Conservation (phyloP, 2,329 filamentous ascomycete species). For the Phyllosticta paracitricarpa region DNA sequence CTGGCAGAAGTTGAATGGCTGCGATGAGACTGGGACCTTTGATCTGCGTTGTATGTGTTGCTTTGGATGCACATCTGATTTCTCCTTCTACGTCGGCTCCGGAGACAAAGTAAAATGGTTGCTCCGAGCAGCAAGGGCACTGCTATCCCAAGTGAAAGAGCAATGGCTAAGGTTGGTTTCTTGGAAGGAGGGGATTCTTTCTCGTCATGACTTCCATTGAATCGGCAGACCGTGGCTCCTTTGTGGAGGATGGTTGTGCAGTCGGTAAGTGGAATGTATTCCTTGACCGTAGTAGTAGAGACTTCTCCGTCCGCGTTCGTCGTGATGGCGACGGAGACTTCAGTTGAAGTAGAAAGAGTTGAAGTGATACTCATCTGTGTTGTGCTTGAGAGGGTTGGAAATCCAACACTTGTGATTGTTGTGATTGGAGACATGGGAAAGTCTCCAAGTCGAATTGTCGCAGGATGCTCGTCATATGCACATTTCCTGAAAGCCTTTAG, state of each 20-base stretch:
- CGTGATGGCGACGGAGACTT: neutral
- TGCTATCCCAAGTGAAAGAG: neutral
- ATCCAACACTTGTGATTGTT: neutral
- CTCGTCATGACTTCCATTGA: neutral
- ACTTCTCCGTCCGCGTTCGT: neutral
- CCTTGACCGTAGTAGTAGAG: neutral
- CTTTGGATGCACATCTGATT: neutral
- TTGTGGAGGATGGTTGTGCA: too few relatives aligned
- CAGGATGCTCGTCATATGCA: neutral
- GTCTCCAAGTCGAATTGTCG: neutral
- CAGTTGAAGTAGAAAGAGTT: neutral
- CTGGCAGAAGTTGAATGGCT: neutral
- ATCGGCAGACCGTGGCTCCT: too few relatives aligned
- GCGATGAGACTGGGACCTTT: neutral
- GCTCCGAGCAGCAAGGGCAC: neutral
- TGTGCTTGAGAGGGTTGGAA: neutral
- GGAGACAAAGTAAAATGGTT: neutral
- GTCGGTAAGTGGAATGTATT: too few relatives aligned
- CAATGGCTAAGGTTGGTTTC: neutral
- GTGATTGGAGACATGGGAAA: neutral
- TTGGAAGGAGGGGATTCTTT: neutral
- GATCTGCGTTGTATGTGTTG: neutral
- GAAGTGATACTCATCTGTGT: neutral
- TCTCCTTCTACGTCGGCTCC: neutral
- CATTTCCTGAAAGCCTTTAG: neutral